phyloP scores from a whole-genome alignment of 208 protist genomes.

The Trypanosoma cruzi region DNA sequence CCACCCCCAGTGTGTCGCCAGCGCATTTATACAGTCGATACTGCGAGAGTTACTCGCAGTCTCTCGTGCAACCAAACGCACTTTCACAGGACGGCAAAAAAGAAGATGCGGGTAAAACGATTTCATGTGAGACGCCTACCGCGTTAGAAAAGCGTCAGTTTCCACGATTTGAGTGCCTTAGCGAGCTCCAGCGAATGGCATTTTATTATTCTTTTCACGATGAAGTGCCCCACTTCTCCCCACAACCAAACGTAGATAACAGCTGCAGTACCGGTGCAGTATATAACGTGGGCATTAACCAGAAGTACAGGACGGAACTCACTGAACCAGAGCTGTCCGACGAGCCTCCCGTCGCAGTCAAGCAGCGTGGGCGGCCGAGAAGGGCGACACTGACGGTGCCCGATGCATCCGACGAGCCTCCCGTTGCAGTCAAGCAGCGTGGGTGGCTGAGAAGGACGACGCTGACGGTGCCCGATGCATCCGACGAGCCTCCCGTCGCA shows the following conservation, averaged over 20 bases:
- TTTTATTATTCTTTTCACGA: conserved; percentile 25
- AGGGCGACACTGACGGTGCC: neutral
- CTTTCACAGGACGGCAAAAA: neutral
- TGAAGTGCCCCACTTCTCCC: neutral
- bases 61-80: neutral
- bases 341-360: neutral
- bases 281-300: neutral
- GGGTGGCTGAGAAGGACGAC: neutral
- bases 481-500: too few relatives aligned
- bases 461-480: too few relatives aligned
- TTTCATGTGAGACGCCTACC: neutral
- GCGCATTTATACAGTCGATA: conserved; percentile 22
- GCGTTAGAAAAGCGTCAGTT: neutral
- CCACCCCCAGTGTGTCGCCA: conserved; percentile 2
- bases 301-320: neutral
- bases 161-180: conserved; percentile 22
- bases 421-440: neutral
- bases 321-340: neutral
- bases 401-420: too few relatives aligned
- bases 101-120: neutral
- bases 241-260: neutral
- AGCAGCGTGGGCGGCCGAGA: neutral
- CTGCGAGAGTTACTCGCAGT: conserved; percentile 5
- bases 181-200: conserved; percentile 21
- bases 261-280: neutral